Evolutionary conservation across 441 rosid genomes (phyloP).

Genomic region (Adansonia madagascariensis): DNA sequence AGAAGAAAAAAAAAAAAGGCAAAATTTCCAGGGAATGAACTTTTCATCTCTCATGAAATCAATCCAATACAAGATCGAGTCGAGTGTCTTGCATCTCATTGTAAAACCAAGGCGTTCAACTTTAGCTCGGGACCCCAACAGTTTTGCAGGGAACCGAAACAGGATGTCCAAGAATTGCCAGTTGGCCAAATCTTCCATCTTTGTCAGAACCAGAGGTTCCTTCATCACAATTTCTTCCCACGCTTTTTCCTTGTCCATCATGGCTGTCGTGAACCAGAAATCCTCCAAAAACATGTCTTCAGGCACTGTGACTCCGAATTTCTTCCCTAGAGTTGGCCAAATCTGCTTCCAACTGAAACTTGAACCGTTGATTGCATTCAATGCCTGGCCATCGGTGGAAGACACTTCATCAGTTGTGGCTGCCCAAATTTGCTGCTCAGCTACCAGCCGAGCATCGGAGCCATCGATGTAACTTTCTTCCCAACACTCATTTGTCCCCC

Average conservation of each 20-base stretch:
- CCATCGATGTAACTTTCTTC: conserved; percentile 77
- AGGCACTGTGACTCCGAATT: conserved; percentile 55
- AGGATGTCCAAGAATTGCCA: conserved; percentile 75
- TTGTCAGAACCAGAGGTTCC: conserved; percentile 52
- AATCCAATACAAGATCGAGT: conserved; percentile 65
- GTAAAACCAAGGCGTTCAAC: conserved; percentile 64
- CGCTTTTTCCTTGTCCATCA: conserved; percentile 52
- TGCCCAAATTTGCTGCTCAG: conserved; percentile 81
- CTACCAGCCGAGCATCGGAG: conserved; percentile 74
- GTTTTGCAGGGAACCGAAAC: conserved; percentile 67
- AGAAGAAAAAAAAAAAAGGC: not conserved
- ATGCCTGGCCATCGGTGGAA: conserved; percentile 56
- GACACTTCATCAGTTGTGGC: conserved; percentile 51
- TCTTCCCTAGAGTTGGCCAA: conserved; percentile 66
- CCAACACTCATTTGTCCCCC: conserved; percentile 83
- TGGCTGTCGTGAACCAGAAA: conserved; percentile 48
- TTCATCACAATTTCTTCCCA: conserved; percentile 71
- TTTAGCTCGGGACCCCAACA: conserved; percentile 70
- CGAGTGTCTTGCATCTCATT: conserved; percentile 52
- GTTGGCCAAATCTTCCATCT: conserved; percentile 73
- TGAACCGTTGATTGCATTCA: conserved; percentile 69
- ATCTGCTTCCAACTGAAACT: conserved; percentile 84
- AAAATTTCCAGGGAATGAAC: conserved; percentile 45
- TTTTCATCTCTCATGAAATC: conserved; percentile 68
- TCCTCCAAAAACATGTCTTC: conserved; percentile 50